These are phyloP conservation scores for Phialophora expanda DNA, from an alignment of 2,329 filamentous ascomycete genomes.

Conservation along the genomic window DNA sequence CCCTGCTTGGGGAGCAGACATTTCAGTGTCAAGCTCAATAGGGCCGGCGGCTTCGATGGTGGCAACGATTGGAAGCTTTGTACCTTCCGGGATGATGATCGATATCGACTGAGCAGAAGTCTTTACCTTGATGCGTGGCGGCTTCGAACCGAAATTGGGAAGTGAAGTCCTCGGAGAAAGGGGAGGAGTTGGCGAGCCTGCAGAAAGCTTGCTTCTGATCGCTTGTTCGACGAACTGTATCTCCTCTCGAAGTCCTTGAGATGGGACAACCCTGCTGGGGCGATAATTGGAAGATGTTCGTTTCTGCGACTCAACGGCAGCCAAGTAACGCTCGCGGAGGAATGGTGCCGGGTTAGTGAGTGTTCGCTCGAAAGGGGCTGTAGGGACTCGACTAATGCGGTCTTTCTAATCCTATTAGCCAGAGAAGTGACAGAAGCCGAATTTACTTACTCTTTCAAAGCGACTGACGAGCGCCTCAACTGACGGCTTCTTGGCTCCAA, in stretches of 20 bases:
- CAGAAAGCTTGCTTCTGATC: slow-evolving; percentile 18
- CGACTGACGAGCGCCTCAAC: slow-evolving; percentile 29
- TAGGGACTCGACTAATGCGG: slow-evolving; percentile 22
- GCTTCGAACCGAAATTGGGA: background rate
- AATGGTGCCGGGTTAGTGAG: slow-evolving; percentile 28
- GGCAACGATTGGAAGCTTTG: slow-evolving; percentile 28
- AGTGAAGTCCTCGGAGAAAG: background rate
- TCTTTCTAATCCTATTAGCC: slow-evolving; percentile 26
- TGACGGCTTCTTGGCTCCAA: slow-evolving; percentile 19
- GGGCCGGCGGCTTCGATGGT: slow-evolving; percentile 27
- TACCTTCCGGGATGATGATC: slow-evolving; percentile 31
- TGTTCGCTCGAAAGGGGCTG: slow-evolving; percentile 15
- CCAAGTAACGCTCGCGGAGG: slow-evolving; percentile 26
- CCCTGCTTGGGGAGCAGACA: slow-evolving; percentile 14
- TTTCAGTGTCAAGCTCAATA: slow-evolving; percentile 26
- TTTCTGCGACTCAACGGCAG: slow-evolving; percentile 26
- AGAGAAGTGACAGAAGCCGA: background rate
- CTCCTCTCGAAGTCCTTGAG: slow-evolving; percentile 12
- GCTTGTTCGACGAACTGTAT: slow-evolving; percentile 19
- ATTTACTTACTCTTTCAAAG: slow-evolving; percentile 31
- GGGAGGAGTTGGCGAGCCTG: slow-evolving; percentile 9
- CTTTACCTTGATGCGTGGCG: slow-evolving; percentile 24
- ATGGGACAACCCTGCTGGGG: slow-evolving; percentile 9
- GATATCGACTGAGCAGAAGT: slow-evolving; percentile 28
- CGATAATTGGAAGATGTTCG: slow-evolving; percentile 20